These are phyloP conservation scores for Trifolium dubium DNA, from an alignment of 306 rosid species.

Conservation along the genomic window DNA sequence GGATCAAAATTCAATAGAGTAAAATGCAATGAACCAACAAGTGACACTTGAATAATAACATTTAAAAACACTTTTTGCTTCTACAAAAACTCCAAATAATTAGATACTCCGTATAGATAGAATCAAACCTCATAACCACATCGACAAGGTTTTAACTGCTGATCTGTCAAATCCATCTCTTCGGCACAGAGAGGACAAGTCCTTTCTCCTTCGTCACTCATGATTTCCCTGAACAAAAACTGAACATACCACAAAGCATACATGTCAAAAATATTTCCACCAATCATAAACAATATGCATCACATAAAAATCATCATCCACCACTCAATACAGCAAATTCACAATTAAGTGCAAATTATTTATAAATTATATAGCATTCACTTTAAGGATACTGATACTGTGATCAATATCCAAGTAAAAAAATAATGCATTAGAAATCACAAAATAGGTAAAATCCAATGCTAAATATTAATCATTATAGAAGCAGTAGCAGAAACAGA, in stretches of 20 bases:
- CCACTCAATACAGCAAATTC: background rate
- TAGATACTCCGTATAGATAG: constrained; percentile 11
- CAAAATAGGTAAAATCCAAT: constrained; percentile 19
- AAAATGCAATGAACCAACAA: constrained; percentile 4
- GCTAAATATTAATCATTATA: background rate
- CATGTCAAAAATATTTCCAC: constrained; percentile 14
- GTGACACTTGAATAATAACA: background rate
- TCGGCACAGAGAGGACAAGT: constrained; percentile 98
- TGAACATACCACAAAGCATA: constrained; percentile 14
- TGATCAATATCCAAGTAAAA: background rate
- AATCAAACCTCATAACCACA: constrained; percentile 93
- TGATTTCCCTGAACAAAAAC: constrained; percentile 58
- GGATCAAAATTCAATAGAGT: constrained; percentile 19
- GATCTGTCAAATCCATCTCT: constrained; percentile 99
- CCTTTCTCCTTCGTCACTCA: constrained; percentile 96
- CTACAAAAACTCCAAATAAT: constrained; percentile 7
- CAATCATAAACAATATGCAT: constrained; percentile 26
- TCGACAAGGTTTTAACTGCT: constrained; percentile 96
- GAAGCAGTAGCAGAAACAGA: background rate
- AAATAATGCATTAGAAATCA: constrained; percentile 5
- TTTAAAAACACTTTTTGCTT: background rate
- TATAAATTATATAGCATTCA: constrained; percentile 28
- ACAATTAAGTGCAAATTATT: constrained; percentile 20
- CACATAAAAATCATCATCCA: background rate
- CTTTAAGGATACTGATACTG: constrained; percentile 10